Evolutionary conservation across 441 rosid genomes (phyloP), one percentile per base, ranked within the genome.

Genomic region (Hura crepitans): DNA sequence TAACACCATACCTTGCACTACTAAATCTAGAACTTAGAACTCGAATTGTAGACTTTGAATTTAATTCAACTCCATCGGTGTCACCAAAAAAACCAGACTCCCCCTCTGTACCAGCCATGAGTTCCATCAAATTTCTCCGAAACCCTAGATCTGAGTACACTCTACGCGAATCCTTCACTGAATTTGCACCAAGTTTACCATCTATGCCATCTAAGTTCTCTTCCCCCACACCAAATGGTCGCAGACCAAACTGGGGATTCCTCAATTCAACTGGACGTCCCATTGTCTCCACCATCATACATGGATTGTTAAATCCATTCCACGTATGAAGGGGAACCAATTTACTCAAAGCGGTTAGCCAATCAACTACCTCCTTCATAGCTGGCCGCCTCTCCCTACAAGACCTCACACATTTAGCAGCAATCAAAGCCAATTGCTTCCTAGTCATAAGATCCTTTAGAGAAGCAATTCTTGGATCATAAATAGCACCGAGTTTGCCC

Each of bases 381-480:
- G 90, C 69, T 2, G 99, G 99, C 72, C 99, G 80, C 75, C 89
- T 85, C 88, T 95, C 99, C 83, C 97, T 87, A 68, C 97, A 95
- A 56, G 96, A 88, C 80, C 99, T 89, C 78, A 95, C 99, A 66
- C 99, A 92, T 82, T 88, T 92, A 6, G 89, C 88, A 35, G 96
- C 99, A 66, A 89, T 85, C 56, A 90, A 81, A 4, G 89, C 96
- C 79, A 95, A 67, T 58, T 92, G 99, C 76, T 88, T 95, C 82
- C 93, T 81, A 58, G 84, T 85, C 22, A 85, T 46, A 27, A 84
- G 91, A 56, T 95, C 95, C 75, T 81, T 81, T 20, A 91, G 89
- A 15, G 89, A 82, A 1, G 79, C 78, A 39, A 88, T 84, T 60
- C 84, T 81, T 0, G 98, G 99, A 74, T 95, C 99, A 65, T 83